These are phyloP conservation scores for Taphrina pruni DNA, from an alignment of 1,139 yeast species.

Conservation along the genomic window DNA sequence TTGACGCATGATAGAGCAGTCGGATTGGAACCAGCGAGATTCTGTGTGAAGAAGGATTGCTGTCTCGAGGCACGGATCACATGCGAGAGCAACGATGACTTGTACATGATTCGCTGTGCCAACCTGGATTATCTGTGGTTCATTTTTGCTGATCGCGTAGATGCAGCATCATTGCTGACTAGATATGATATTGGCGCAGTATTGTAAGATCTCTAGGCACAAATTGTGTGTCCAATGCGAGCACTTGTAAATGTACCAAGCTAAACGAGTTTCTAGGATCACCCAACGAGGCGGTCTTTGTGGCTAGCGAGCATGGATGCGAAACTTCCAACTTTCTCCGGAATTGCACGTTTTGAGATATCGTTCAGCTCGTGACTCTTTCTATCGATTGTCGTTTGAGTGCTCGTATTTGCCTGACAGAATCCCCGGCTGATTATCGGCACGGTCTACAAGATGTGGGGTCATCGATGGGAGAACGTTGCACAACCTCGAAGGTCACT, in stretches of 20 bases:
- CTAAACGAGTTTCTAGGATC: not conserved
- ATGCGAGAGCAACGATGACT: slow-evolving; percentile 26
- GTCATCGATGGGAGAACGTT: no score
- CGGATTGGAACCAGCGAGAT: slow-evolving; percentile 32
- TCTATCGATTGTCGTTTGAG: not conserved
- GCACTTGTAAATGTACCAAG: no score
- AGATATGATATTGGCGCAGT: no score
- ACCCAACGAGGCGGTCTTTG: not conserved
- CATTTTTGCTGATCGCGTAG: not conserved
- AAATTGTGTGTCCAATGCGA: no score
- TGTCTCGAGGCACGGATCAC: slow-evolving; percentile 29
- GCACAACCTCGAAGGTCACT: no score
- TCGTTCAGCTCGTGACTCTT: not conserved
- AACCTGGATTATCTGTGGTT: not conserved
- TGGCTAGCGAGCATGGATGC: not conserved
- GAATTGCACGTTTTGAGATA: not conserved
- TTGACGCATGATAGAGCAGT: slow-evolving; percentile 30
- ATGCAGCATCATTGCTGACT: not conserved
- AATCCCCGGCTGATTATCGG: no score
- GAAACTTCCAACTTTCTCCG: not conserved
- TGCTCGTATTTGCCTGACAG: no score
- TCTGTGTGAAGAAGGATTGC: slow-evolving; percentile 37
- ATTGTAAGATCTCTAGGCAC: no score
- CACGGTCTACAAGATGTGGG: no score
- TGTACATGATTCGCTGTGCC: slow-evolving; percentile 13